Evolutionary conservation across 2,329 filamentous ascomycete species (phyloP).

Genomic region (Beauveria australis): DNA sequence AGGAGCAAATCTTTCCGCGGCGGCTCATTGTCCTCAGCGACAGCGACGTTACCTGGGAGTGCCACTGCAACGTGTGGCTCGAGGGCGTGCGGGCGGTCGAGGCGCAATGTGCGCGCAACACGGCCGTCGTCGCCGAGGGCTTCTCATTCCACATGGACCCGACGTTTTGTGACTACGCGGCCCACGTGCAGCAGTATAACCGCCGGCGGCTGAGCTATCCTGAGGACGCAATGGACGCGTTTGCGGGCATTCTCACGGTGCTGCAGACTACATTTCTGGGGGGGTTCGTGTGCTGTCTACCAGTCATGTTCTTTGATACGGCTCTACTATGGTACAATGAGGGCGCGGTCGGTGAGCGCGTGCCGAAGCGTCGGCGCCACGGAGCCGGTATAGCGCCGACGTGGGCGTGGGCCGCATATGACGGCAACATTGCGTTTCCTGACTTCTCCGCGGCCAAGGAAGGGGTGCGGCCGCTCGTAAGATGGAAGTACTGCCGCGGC

Average conservation of each 20-base stretch:
- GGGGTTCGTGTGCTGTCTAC: conserved; percentile 11
- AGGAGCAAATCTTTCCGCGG: conserved; percentile 10
- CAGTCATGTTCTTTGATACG: conserved; percentile 11
- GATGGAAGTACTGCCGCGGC: conserved; percentile 9
- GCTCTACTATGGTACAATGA: conserved; percentile 11
- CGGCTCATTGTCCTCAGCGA: conserved; percentile 6
- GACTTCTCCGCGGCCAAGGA: conserved; percentile 6
- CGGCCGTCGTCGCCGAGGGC: conserved; percentile 1
- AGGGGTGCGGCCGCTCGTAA: conserved; percentile 6
- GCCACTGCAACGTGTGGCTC: conserved; percentile 11
- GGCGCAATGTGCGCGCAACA: conserved; percentile 7
- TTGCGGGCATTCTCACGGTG: conserved; percentile 10
- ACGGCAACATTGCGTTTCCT: not conserved
- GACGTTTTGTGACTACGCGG: not conserved
- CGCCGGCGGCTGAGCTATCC: conserved; percentile 5
- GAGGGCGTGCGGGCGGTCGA: conserved; percentile 8
- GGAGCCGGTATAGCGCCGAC: not conserved
- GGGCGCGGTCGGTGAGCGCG: not conserved
- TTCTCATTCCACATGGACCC: conserved; percentile 5
- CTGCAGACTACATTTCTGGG: conserved; percentile 7
- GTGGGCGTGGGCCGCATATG: conserved; percentile 6
- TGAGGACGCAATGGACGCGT: conserved; percentile 9
- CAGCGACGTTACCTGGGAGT: conserved; percentile 6
- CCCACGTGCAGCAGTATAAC: conserved; percentile 9
- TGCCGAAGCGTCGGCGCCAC: not conserved